Base-by-base conservation (phyloP, 345 rosid genomes). In the Streptanthus diversifolius region DNA sequence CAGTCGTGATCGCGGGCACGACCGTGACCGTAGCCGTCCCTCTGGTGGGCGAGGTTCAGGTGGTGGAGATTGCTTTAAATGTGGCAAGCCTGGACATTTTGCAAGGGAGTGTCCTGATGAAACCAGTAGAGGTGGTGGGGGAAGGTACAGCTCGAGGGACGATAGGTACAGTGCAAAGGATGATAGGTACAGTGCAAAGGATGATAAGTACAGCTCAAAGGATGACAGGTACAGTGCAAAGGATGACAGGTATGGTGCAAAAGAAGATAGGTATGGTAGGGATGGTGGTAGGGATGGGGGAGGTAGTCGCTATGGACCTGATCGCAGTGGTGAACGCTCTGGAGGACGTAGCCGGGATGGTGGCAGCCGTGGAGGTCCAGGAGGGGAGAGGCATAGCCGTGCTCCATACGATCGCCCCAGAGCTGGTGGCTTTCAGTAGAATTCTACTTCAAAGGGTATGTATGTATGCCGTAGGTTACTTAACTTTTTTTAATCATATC, bases 71-170 rank as follows among this genome's bases (percentile, higher is more conserved):
- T 93, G 98, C 83, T 93, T 93, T 64, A 90, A 85, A 77, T 93
- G 98, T 54, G 96, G 97, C 62, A 93, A 93, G 78, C 97, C 97
- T 75, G 96, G 98, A 37, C 98, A 93, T 77, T 93, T 93, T 79
- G 97, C 98, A 32, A 79, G 98, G 79, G 98, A 93, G 75, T 93
- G 97, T 71, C 97, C 97, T 27, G 76, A 86, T 76, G 98, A 86
- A 70, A 85, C 32, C 45, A n/a, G 74, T 33, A 61, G 79, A 61
- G 86, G 82, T 53, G 80, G 83, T 79, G 80, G 83, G 63, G 90
- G 81, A 11, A 84, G 85, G 76, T 77, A 65, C 52, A 37, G 79
- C 41, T 61, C 74, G 14, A 79, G 73, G 48, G 85, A 85, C 0
- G 87, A 88, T 18, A 81, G 93, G 52, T 77, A 79, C 30, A 68